Percentiles rank a stretch among this genome's conserved stretches.
These are phyloP conservation scores for Penicillium hordei DNA, from an alignment of 2,329 filamentous ascomycete genomes.

Conservation along the genomic window DNA sequence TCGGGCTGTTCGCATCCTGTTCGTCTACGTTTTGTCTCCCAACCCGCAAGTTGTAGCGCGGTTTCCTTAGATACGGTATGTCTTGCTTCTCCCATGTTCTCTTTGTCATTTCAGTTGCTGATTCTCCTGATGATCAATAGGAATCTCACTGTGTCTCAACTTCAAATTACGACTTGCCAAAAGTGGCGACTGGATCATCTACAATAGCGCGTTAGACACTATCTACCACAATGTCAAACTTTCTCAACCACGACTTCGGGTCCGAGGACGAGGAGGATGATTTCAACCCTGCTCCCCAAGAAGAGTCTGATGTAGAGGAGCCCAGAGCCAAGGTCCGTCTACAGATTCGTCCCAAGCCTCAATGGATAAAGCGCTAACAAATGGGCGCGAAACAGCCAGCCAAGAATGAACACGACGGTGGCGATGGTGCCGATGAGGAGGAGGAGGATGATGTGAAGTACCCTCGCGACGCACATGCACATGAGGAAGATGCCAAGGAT, in stretches of 20 bases:
- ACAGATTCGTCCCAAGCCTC: slow-evolving; percentile 2
- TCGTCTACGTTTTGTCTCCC: neutral
- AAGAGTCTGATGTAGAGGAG: slow-evolving; percentile 70
- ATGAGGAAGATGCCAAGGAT: slow-evolving; percentile 46
- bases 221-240: slow-evolving; percentile 42
- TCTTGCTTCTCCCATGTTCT: neutral
- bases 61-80: slow-evolving; percentile 5
- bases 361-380: slow-evolving; percentile 25
- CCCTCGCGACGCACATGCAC: slow-evolving; percentile 37
- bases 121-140: neutral
- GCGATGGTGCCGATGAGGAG: slow-evolving; percentile 50
- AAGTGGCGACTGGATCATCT: neutral
- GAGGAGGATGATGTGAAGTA: slow-evolving; percentile 42
- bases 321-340: slow-evolving; percentile 27
- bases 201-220: neutral
- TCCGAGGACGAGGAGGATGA: slow-evolving; percentile 75
- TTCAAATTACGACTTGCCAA: neutral
- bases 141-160: neutral
- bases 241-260: slow-evolving; percentile 53
- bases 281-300: slow-evolving; percentile 79
- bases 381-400: slow-evolving; percentile 24
- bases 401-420: slow-evolving; percentile 28
- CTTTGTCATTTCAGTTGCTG: neutral
- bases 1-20: neutral
- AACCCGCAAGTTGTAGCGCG: slow-evolving; percentile 2